Evolutionary conservation across 164 flowering plant species (phyloP), one percentile per base, ranked within the genome.

Genomic region (Nelumbo lutea): DNA sequence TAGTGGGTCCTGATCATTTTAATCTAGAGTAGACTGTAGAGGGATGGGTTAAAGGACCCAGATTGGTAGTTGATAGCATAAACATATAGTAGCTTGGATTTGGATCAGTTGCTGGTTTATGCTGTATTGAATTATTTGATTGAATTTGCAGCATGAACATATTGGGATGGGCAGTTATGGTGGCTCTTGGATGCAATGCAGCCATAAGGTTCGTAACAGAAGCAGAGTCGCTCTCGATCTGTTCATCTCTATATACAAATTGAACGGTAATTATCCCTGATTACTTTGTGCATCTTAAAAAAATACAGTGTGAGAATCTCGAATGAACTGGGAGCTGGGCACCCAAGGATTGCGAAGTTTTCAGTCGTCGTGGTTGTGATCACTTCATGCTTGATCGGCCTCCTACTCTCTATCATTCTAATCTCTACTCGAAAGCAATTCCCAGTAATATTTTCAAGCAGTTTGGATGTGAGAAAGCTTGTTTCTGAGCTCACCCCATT

Each of bases 301-400:
- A 27, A 27, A 14, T 70, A 72, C 83, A 86, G 93, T 73, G 93
- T 88, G 68, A 82, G 93, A 68, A 81, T 88, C 9, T 83, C 90
- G 2, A 86, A 88, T 64, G 93, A 88, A 66, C 71, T 88, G 6
- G 93, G 90, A 2, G 90, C 89, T 52, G 80, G 69, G 9, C 86
- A 82, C 60, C 85, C 93, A 64, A 85, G 85, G 66, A 73, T 83
- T 0, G 90, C 88, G 2, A 88, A 76, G 59, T 82, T 87, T 41
- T 78, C 92, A 9, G 78, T 79, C 4, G 75, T 79, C 42, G 78
- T 86, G 45, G 85, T 81, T 6, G 81, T 79, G 38, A n/a, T 77
- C 3, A 70, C 75, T 27, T 77, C 91, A 0, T 60, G 79, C 9
- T 0, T 71, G 52, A 66, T 85, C 1, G 87, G 84, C 0, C 7